Evolutionary conservation across 116 monocot genomes (phyloP).

Genomic region (Thalassia testudinum): DNA sequence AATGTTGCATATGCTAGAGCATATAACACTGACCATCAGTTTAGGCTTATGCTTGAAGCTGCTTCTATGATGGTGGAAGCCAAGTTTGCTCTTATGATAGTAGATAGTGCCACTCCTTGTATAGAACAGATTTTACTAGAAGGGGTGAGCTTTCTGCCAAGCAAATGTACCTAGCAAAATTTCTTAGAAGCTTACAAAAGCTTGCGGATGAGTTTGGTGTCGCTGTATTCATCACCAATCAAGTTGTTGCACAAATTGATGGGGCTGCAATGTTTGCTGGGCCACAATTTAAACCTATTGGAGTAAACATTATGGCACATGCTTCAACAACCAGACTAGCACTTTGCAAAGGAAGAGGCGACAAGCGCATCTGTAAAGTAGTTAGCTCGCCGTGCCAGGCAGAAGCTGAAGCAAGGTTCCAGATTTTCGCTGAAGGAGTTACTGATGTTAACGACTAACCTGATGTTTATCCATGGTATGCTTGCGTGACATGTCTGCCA

Average conservation of each 20-base stretch:
- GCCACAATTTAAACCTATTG: constrained; percentile 88
- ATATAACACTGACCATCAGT: too few relatives aligned
- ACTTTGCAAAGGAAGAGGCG: constrained; percentile 84
- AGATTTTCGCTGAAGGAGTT: constrained; percentile 82
- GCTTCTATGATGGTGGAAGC: too few relatives aligned
- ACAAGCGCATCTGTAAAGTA: constrained; percentile 97
- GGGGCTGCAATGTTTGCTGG: constrained; percentile 88
- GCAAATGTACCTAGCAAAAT: constrained; percentile 96
- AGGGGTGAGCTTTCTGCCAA: constrained; percentile 94
- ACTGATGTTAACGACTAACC: constrained; percentile 82
- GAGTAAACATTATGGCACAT: constrained; percentile 99
- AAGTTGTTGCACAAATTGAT: constrained; percentile 99
- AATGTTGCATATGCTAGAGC: too few relatives aligned
- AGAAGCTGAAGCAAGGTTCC: constrained; percentile 96
- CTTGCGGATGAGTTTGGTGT: constrained; percentile 98
- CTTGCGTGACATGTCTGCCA: too few relatives aligned
- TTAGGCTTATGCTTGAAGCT: too few relatives aligned
- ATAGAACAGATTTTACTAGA: constrained; percentile 97
- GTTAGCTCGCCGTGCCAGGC: constrained; percentile 93
- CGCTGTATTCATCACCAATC: constrained; percentile 93
- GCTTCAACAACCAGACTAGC: constrained; percentile 91
- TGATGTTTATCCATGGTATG: background rate
- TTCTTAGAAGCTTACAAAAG: constrained; percentile 92
- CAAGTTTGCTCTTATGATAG: constrained; percentile 98
- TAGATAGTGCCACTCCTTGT: constrained; percentile 97